These are phyloP conservation scores for Fusarium humuli DNA, from an alignment of 2,329 filamentous ascomycete genomes.

Conservation along the genomic window DNA sequence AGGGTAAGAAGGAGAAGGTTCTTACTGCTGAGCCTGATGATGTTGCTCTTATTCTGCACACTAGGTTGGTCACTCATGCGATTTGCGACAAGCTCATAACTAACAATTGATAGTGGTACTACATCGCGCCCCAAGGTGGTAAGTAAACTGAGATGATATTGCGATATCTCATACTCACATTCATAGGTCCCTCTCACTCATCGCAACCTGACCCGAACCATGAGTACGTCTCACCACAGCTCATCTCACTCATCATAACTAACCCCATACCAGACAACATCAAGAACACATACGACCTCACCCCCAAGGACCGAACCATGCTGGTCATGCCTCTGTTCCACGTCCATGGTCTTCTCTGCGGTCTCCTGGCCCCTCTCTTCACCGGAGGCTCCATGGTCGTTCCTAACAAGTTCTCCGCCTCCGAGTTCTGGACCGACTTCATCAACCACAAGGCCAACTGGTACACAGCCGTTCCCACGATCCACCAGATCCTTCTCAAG, in stretches of 20 bases:
- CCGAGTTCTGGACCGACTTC: constrained; percentile 86
- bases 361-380: constrained; percentile 79
- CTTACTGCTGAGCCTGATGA: constrained; percentile 75
- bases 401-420: constrained; percentile 81
- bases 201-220: constrained; percentile 82
- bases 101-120: constrained; percentile 68
- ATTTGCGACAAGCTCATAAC: constrained; percentile 9
- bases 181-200: constrained; percentile 80
- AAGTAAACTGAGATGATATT: constrained; percentile 45
- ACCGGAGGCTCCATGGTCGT: constrained; percentile 84
- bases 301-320: constrained; percentile 78
- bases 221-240: constrained; percentile 62
- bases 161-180: constrained; percentile 17
- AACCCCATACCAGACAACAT: constrained; percentile 71
- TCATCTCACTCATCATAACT: constrained; percentile 41
- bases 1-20: constrained; percentile 56
- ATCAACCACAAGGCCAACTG: constrained; percentile 80
- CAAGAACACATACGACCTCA: constrained; percentile 79
- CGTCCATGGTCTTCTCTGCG: constrained; percentile 88
- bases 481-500: constrained; percentile 89
- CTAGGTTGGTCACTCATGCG: constrained; percentile 58
- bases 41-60: constrained; percentile 84
- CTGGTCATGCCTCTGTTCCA: constrained; percentile 93
- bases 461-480: constrained; percentile 94
- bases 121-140: constrained; percentile 88